Percentiles rank a stretch among this genome's conserved stretches.
Evolutionary conservation across 352 stramenopile species (phyloP).

Genomic region (Globisporangium camurandrum): DNA sequence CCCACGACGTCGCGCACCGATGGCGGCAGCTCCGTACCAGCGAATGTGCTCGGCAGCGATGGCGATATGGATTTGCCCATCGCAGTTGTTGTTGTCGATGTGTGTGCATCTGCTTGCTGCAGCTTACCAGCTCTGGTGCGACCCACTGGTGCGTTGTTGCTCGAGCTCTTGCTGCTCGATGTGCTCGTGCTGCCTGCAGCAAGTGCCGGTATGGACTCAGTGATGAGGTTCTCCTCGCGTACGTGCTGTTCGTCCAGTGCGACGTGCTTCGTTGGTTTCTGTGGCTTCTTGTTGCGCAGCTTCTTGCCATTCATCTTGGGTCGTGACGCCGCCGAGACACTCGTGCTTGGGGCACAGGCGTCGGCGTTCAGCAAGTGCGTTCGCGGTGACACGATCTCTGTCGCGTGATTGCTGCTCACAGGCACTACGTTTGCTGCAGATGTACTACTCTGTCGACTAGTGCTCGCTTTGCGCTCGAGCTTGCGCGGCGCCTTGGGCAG

Average conservation of each 20-base stretch:
- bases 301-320: conserved; percentile 32
- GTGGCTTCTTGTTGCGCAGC: conserved; percentile 23
- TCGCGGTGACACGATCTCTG: background rate
- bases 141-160: too few relatives aligned
- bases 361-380: background rate
- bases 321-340: conserved; percentile 1
- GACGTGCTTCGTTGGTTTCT: conserved; percentile 4
- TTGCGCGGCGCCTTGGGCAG: conserved; percentile 1
- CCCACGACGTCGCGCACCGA: conserved; percentile 28
- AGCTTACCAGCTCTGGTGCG: too few relatives aligned
- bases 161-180: too few relatives aligned
- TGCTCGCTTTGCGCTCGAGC: conserved; percentile 1
- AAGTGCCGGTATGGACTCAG: conserved; percentile 7
- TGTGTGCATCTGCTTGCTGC: too few relatives aligned
- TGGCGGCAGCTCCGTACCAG: too few relatives aligned
- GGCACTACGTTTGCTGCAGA: background rate
- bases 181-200: too few relatives aligned
- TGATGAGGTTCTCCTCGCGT: too few relatives aligned
- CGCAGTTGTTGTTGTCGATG: too few relatives aligned
- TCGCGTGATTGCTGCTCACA: too few relatives aligned
- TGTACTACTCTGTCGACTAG: background rate
- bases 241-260: too few relatives aligned
- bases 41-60: too few relatives aligned
- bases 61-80: too few relatives aligned
- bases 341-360: background rate